Percentiles rank a stretch among this genome's conserved stretches.
Conservation (phyloP, 805 yeast species). For the Scheffersomyces coipomensis region DNA sequence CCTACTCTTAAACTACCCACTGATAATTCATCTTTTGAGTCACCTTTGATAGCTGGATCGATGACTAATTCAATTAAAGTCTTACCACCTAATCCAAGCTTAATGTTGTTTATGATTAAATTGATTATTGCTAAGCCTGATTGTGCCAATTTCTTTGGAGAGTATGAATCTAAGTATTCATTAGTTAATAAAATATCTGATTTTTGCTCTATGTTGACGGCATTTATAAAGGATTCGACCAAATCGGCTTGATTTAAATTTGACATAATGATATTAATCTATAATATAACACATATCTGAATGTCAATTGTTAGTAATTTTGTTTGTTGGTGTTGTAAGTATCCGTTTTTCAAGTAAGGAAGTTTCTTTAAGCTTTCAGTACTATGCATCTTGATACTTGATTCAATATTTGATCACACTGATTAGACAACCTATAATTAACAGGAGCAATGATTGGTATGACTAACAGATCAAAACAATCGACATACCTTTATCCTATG, state of each 20-base stretch:
- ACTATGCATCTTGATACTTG: slow-evolving; percentile 27
- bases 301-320: not conserved
- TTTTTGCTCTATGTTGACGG: slow-evolving; percentile 36
- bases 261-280: not conserved
- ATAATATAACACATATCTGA: too few species aligned
- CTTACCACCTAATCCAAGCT: slow-evolving; percentile 81
- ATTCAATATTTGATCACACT: slow-evolving; percentile 13
- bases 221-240: slow-evolving; percentile 17
- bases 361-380: slow-evolving; percentile 6
- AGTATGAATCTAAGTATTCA: slow-evolving; percentile 26
- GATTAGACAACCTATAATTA: slow-evolving; percentile 6
- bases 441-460: not conserved
- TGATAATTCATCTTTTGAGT: slow-evolving; percentile 30
- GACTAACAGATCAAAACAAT: slow-evolving; percentile 3
- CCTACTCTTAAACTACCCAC: slow-evolving; percentile 65
- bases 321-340: slow-evolving; percentile 13
- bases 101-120: slow-evolving; percentile 54
- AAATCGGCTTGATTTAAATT: not conserved
- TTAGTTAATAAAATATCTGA: slow-evolving; percentile 34
- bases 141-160: slow-evolving; percentile 65
- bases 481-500: slow-evolving; percentile 2
- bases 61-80: slow-evolving; percentile 59
- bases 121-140: slow-evolving; percentile 78
- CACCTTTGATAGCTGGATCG: slow-evolving; percentile 46
- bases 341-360: slow-evolving; percentile 27